phyloP scores from a whole-genome alignment of 805 yeast species.

The Spathaspora arborariae region DNA sequence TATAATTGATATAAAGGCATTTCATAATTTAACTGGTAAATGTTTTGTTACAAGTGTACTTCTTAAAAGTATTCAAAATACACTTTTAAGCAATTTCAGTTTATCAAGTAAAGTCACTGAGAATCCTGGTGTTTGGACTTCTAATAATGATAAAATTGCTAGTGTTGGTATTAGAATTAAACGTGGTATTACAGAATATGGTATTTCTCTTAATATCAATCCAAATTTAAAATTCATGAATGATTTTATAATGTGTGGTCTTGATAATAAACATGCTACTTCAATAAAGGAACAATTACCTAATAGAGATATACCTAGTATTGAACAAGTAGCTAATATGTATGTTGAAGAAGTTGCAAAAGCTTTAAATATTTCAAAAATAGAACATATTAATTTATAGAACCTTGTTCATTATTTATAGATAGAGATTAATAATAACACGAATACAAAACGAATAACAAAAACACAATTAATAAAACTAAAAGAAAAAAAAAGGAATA shows the following conservation, averaged over 20 bases:
- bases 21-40: slow-evolving; percentile 49
- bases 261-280: slow-evolving; percentile 49
- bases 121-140: slow-evolving; percentile 88
- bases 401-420: slow-evolving; percentile 5
- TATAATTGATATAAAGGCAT: slow-evolving; percentile 57
- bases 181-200: slow-evolving; percentile 83
- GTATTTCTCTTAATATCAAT: slow-evolving; percentile 73
- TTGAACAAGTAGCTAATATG: slow-evolving; percentile 27
- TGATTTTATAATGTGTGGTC: slow-evolving; percentile 79
- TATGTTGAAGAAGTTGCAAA: slow-evolving; percentile 37
- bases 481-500: not conserved
- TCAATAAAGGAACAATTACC: slow-evolving; percentile 23
- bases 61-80: slow-evolving; percentile 51
- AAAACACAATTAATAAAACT: not conserved
- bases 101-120: slow-evolving; percentile 48
- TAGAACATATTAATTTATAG: slow-evolving; percentile 22
- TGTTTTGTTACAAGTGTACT: slow-evolving; percentile 63
- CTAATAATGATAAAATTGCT: slow-evolving; percentile 58
- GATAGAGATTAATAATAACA: slow-evolving; percentile 9
- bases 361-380: slow-evolving; percentile 25
- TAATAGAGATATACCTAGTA: not conserved
- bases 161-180: slow-evolving; percentile 88
- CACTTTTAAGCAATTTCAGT: slow-evolving; percentile 36
- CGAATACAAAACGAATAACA: not conserved
- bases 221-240: slow-evolving; percentile 75